A percentile compares a stretch with the other conserved stretches of the same genome.
These are phyloP conservation scores for Lentinus brumalis DNA, from an alignment of 768 basidiomycete species.

Conservation along the genomic window DNA sequence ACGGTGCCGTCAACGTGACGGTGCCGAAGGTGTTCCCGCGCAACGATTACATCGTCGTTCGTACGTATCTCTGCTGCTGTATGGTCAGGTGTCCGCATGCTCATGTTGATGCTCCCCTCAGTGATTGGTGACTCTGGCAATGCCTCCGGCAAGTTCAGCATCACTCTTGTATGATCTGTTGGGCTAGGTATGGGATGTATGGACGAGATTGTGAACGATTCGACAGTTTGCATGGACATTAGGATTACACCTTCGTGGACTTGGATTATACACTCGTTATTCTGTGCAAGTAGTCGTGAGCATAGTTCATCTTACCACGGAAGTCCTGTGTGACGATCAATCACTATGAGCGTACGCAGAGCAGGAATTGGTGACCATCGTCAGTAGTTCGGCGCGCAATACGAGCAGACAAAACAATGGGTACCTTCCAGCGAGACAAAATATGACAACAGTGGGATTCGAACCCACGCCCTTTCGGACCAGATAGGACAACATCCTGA, in stretches of 20 bases:
- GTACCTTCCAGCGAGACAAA: not conserved
- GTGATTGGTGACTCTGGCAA: conserved; percentile 53
- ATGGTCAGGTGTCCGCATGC: not conserved
- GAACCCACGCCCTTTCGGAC: conserved; percentile 55
- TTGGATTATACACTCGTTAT: not conserved
- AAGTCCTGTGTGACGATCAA: no score
- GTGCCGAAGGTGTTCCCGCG: conserved; percentile 40
- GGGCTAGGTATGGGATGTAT: not conserved
- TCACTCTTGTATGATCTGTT: conserved; percentile 8
- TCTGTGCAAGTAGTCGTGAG: not conserved
- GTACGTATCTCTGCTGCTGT: conserved; percentile 29
- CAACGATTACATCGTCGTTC: conserved; percentile 48
- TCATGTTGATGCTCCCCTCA: conserved; percentile 20
- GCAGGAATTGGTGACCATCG: no score
- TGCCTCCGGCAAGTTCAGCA: conserved; percentile 31
- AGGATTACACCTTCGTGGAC: not conserved
- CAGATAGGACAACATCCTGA: conserved; percentile 29
- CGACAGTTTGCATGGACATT: conserved; percentile 9
- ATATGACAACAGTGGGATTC: conserved; percentile 44
- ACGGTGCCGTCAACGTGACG: conserved; percentile 41
- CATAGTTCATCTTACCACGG: no score
- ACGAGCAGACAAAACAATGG: not conserved
- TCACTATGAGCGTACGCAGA: no score
- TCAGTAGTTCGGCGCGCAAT: no score
- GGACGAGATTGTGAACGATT: not conserved